These are phyloP conservation scores for Candolleomyces aberdarensis DNA, from an alignment of 768 basidiomycete genomes.

Conservation along the genomic window DNA sequence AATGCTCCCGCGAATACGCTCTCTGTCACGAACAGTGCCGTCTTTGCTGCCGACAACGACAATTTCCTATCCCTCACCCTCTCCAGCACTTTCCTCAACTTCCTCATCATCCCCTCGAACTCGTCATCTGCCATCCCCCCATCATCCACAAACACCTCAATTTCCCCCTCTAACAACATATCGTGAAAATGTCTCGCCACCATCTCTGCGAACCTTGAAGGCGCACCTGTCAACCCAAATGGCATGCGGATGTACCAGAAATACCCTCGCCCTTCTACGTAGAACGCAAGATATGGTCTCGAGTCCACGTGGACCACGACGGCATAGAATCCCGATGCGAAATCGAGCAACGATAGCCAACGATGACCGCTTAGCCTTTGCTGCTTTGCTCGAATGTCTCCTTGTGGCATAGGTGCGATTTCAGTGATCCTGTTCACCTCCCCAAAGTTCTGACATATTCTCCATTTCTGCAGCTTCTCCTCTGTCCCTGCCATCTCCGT, in stretches of 20 bases:
- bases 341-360: conserved; percentile 31
- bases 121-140: conserved; percentile 27
- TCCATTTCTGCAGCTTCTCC: conserved; percentile 20
- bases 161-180: conserved; percentile 15
- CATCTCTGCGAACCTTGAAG: conserved; percentile 30
- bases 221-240: conserved; percentile 38
- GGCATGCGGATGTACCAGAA: conserved; percentile 33
- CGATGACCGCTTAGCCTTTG: conserved; percentile 26
- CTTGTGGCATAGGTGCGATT: conserved; percentile 27
- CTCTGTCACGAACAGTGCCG: conserved; percentile 30
- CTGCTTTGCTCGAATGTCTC: conserved; percentile 36
- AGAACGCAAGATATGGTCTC: conserved; percentile 28
- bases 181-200: conserved; percentile 22
- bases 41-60: conserved; percentile 32
- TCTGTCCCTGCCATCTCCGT: neutral
- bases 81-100: conserved; percentile 21
- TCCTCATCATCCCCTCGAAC: conserved; percentile 24
- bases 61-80: conserved; percentile 21
- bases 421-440: conserved; percentile 26
- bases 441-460: conserved; percentile 32
- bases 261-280: conserved; percentile 34
- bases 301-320: conserved; percentile 12
- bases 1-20: conserved; percentile 29
- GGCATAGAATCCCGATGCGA: conserved; percentile 33
- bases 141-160: conserved; percentile 42